A percentile compares a stretch with the other conserved stretches of the same genome.
These are phyloP conservation scores for Zygosaccharomyces rouxii DNA, from an alignment of 805 yeast species.

Conservation along the genomic window DNA sequence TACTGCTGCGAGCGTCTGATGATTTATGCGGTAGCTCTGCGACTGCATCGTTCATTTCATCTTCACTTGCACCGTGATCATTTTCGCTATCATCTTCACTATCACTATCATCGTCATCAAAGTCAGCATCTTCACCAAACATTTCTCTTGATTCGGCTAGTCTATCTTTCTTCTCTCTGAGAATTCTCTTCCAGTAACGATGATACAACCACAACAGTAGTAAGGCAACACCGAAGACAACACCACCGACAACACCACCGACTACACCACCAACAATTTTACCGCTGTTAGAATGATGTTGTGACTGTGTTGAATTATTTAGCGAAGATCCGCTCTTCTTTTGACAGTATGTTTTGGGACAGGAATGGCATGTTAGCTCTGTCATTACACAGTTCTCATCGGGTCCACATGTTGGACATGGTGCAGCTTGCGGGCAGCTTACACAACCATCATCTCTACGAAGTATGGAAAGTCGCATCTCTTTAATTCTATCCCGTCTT, in stretches of 20 bases:
- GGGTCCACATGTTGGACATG: conserved; percentile 52
- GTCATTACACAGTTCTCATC: conserved; percentile 54
- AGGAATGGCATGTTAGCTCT: conserved; percentile 51
- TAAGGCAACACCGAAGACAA: conserved; percentile 36
- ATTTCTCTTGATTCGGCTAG: conserved; percentile 23
- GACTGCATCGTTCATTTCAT: conserved; percentile 12
- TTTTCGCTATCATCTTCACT: conserved; percentile 20
- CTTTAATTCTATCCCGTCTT: background rate
- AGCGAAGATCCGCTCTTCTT: conserved; percentile 23
- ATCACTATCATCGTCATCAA: conserved; percentile 23
- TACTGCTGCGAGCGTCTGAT: conserved; percentile 10
- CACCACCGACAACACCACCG: conserved; percentile 52
- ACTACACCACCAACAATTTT: conserved; percentile 72
- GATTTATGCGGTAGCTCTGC: conserved; percentile 4
- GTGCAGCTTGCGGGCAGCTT: conserved; percentile 37
- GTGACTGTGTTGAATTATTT: conserved; percentile 12
- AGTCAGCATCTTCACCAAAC: conserved; percentile 25
- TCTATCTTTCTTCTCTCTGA: conserved; percentile 29
- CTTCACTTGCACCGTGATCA: conserved; percentile 18
- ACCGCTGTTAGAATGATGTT: conserved; percentile 28
- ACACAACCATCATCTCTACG: conserved; percentile 38
- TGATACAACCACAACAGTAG: conserved; percentile 40
- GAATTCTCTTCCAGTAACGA: conserved; percentile 40
- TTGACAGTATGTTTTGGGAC: conserved; percentile 54
- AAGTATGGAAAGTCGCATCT: conserved; percentile 2